These are phyloP conservation scores for Seminavis robusta DNA, from an alignment of 108 stramenopile species.

Conservation along the genomic window DNA sequence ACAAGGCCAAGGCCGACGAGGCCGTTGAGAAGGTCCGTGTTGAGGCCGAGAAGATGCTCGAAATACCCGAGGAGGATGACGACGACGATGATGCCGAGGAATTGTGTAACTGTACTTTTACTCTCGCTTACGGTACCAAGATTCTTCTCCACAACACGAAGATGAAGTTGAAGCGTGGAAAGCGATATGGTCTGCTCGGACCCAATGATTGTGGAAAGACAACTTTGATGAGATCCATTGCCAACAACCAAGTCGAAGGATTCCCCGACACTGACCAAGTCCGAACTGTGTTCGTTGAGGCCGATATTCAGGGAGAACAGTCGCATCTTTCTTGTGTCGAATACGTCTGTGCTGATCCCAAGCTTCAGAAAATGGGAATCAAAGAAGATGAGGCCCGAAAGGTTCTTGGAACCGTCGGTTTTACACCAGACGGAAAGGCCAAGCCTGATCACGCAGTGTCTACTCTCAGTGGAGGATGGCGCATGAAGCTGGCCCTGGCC, in stretches of 20 bases:
- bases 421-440: constrained; percentile 94
- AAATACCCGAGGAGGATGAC: constrained; percentile 87
- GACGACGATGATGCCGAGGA: constrained; percentile 98
- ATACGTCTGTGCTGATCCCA: constrained; percentile 89
- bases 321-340: constrained; percentile 96
- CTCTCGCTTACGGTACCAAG: constrained; percentile 99
- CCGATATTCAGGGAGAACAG: constrained; percentile 98
- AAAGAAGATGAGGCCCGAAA: constrained; percentile 78
- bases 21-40: constrained; percentile 80
- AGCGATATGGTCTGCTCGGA: constrained; percentile 97
- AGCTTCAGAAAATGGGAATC: constrained; percentile 81
- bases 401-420: constrained; percentile 94
- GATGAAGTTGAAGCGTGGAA: constrained; percentile 96
- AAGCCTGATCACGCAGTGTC: constrained; percentile 97
- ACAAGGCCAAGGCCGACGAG: constrained; percentile 58
- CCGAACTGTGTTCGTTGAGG: constrained; percentile 99
- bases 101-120: constrained; percentile 99
- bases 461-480: constrained; percentile 97
- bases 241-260: constrained; percentile 99
- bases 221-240: constrained; percentile 98
- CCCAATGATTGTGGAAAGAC: constrained; percentile 99
- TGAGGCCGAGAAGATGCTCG: constrained; percentile 84
- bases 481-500: constrained; percentile 99
- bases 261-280: constrained; percentile 96
- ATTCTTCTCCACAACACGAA: constrained; percentile 99